Conservation (phyloP, 495 filamentous ascomycete species). For the Astrothelium macrocarpum region DNA sequence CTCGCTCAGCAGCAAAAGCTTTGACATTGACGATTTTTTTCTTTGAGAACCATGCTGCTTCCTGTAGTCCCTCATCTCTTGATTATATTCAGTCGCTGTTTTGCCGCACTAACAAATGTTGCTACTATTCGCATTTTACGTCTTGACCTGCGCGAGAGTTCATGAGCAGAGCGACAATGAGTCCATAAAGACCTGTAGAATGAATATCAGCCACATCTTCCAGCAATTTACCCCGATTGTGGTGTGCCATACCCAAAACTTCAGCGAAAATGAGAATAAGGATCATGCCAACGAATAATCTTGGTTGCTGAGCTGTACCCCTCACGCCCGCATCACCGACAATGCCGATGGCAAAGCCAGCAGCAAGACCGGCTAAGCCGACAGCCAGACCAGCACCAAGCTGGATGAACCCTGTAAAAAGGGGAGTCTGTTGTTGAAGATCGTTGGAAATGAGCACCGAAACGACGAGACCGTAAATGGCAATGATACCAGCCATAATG, state of each 20-base stretch:
- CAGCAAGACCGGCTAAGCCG: constrained; percentile 92
- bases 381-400: constrained; percentile 93
- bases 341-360: constrained; percentile 97
- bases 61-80: background rate
- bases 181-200: constrained; percentile 76
- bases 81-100: no score
- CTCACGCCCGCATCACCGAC: constrained; percentile 98
- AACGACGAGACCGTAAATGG: constrained; percentile 98
- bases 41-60: background rate
- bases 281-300: constrained; percentile 99
- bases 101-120: no score
- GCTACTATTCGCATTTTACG: constrained; percentile 6
- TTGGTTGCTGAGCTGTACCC: constrained; percentile 93
- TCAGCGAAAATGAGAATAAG: constrained; percentile 99
- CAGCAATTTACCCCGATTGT: constrained; percentile 8
- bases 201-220: background rate
- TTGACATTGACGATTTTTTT: constrained; percentile 2
- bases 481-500: constrained; percentile 99
- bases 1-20: background rate
- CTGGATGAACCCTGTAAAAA: constrained; percentile 95
- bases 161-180: constrained; percentile 98
- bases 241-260: constrained; percentile 72
- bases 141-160: constrained; percentile 51
- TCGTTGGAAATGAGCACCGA: constrained; percentile 95
- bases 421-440: constrained; percentile 67